Evolutionary conservation across 441 rosid genomes (phyloP), one percentile per base, ranked within the genome.

Genomic region (Erysimum cheiri): DNA sequence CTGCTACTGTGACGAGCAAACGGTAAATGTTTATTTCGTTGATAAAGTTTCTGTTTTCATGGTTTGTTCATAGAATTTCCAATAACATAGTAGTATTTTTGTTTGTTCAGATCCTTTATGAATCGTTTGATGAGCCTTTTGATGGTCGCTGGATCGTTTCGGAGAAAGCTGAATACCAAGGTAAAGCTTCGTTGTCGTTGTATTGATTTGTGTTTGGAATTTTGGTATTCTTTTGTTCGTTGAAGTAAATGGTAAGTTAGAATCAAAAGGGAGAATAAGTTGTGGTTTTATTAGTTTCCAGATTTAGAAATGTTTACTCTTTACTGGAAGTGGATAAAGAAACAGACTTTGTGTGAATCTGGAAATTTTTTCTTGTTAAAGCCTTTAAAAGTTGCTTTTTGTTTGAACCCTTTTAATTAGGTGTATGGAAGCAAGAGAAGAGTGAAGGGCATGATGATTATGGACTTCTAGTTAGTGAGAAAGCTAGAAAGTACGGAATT

Each of bases 361-460:
- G 32, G 68, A 5, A 4, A 13, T n/a, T n/a, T n/a, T 44, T 17
- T 48, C 3, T 24, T 54, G 26, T 49, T 46, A 31, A 4, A 62
- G 1, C 3, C 13, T n/a, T 15, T 43, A 22, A 44, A 44, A 9
- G 7, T 48, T 58, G 39, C 13, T 10, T 71, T n/a, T 57, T 60
- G 10, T 28, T 19, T 59, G 8, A 56, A 53, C 36, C 19, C 67
- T 41, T 0, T n/a, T n/a, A n/a, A n/a, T 19, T 76, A 94, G 99
- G 99, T 82, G 85, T 85, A 13, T 94, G 99, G 99, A 90, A 84
- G 77, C 97, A 83, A 54, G 60, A 85, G n/a, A 94, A 92, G 85
- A 94, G 99, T 17, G 91, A 90, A 70, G 96, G 97, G n/a, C 98
- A 94, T 79, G 97, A 90, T 60, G 99, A 94, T 59, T 84, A 87